These are phyloP conservation scores for Pythium graminicola DNA, from an alignment of 352 stramenopile species.

Conservation along the genomic window DNA sequence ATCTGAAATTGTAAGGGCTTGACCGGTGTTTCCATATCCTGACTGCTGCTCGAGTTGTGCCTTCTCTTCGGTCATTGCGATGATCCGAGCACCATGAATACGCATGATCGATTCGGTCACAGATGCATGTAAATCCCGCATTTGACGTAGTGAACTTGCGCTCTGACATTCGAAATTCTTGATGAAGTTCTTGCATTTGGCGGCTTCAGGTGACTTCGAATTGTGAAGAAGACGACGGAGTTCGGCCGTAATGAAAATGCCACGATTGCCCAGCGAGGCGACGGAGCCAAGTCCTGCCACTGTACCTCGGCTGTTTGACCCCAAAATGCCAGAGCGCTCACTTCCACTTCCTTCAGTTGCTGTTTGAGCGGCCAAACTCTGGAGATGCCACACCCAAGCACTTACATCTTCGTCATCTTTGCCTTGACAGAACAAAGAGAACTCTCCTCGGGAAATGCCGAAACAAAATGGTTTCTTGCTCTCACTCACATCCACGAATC, in stretches of 20 bases:
- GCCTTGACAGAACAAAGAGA: constrained; percentile 71
- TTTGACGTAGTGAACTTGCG: constrained; percentile 35
- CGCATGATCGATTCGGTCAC: constrained; percentile 61
- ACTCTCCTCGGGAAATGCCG: constrained; percentile 62
- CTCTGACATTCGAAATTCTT: constrained; percentile 47
- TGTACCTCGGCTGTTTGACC: constrained; percentile 5
- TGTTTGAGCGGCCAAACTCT: constrained; percentile 44
- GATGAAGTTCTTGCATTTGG: constrained; percentile 64
- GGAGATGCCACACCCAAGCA: constrained; percentile 77
- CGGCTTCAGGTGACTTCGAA: constrained; percentile 63
- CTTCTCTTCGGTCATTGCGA: constrained; percentile 41
- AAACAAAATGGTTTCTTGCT: constrained; percentile 83
- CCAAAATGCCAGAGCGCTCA: constrained; percentile 20
- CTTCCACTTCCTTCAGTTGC: constrained; percentile 21
- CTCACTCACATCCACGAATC: constrained; percentile 71
- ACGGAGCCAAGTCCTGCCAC: constrained; percentile 3
- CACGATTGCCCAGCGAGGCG: constrained; percentile 48
- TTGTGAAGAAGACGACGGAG: constrained; percentile 69
- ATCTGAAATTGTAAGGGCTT: constrained; percentile 44
- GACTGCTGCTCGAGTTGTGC: constrained; percentile 26
- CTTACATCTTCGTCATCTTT: constrained; percentile 83
- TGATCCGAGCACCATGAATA: constrained; percentile 55
- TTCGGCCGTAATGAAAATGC: constrained; percentile 79
- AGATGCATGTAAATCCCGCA: constrained; percentile 55
- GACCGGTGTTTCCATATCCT: constrained; percentile 8